Conservation (phyloP, 1,284 basidiomycete genomes). For the Macrocybe sp. region DNA sequence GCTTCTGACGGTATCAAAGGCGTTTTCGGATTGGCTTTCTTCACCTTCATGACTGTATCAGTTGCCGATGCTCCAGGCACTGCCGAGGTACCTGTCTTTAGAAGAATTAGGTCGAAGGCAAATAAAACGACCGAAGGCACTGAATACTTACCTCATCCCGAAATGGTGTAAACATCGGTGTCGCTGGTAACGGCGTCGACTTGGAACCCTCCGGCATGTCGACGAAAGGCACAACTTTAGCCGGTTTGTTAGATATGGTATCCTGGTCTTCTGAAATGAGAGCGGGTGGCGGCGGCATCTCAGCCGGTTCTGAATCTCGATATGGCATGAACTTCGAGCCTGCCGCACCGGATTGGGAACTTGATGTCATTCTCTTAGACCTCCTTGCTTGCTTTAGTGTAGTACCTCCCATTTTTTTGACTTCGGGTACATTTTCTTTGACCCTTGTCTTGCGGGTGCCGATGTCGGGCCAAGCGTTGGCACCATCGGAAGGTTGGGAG, state of each 20-base stretch:
- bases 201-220: constrained; percentile 26
- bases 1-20: constrained; percentile 50
- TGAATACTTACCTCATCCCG: constrained; percentile 52
- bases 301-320: constrained; percentile 42
- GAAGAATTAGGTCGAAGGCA: background rate
- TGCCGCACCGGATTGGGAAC: constrained; percentile 26
- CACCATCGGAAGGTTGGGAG: constrained; percentile 34
- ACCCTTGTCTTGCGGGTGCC: constrained; percentile 69
- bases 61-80: constrained; percentile 24
- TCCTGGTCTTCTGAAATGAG: constrained; percentile 21
- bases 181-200: constrained; percentile 28
- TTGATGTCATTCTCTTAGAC: constrained; percentile 44
- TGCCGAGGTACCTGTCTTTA: constrained; percentile 13
- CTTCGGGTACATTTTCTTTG: constrained; percentile 70
- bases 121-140: constrained; percentile 4
- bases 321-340: constrained; percentile 51
- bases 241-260: constrained; percentile 2
- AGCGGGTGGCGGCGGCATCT: constrained; percentile 31
- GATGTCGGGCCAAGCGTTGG: constrained; percentile 59
- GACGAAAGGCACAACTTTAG: constrained; percentile 31
- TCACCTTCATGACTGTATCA: constrained; percentile 60
- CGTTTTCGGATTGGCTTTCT: constrained; percentile 36
- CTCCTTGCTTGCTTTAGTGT: constrained; percentile 57
- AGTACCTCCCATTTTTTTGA: constrained; percentile 59
- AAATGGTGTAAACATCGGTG: constrained; percentile 61